These are phyloP conservation scores for Emmonsia crescens DNA, from an alignment of 2,329 filamentous ascomycete species.

Conservation along the genomic window DNA sequence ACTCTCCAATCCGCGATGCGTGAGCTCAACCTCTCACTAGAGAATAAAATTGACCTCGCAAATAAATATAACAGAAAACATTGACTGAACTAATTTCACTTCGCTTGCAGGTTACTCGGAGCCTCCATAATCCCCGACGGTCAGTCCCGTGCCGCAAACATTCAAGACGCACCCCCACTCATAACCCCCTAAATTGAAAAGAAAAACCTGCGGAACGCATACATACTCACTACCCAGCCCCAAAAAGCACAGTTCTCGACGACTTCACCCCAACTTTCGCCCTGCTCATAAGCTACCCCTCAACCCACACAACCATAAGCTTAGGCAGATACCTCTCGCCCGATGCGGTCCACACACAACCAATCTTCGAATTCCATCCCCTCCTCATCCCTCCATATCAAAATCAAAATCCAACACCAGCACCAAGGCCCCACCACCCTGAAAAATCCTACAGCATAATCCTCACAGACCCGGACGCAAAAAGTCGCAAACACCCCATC, in stretches of 20 bases:
- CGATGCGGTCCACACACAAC: slow-evolving; percentile 31
- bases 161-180: no score
- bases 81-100: neutral
- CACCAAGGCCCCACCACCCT: slow-evolving; percentile 8
- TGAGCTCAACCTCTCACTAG: slow-evolving; percentile 2
- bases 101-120: slow-evolving; percentile 1
- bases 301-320: slow-evolving; percentile 32
- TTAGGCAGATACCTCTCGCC: slow-evolving; percentile 47
- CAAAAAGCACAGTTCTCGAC: slow-evolving; percentile 40
- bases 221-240: neutral
- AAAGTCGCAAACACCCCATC: slow-evolving; percentile 41
- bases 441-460: slow-evolving; percentile 36
- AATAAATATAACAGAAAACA: neutral
- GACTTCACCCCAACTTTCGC: slow-evolving; percentile 47
- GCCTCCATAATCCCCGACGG: slow-evolving; percentile 10
- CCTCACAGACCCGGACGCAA: slow-evolving; percentile 50
- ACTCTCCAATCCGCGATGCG: slow-evolving; percentile 9
- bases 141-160: neutral
- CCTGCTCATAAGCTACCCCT: slow-evolving; percentile 40
- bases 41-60: neutral
- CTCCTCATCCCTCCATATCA: slow-evolving; percentile 8
- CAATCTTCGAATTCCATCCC: slow-evolving; percentile 31
- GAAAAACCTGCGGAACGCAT: neutral
- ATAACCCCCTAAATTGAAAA: neutral
- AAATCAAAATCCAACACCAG: neutral